A percentile compares a stretch with the other conserved stretches of the same genome.
Evolutionary conservation across 192 early-diverging fungal genomes (phyloP).

Genomic region (Coemansia sp.): DNA sequence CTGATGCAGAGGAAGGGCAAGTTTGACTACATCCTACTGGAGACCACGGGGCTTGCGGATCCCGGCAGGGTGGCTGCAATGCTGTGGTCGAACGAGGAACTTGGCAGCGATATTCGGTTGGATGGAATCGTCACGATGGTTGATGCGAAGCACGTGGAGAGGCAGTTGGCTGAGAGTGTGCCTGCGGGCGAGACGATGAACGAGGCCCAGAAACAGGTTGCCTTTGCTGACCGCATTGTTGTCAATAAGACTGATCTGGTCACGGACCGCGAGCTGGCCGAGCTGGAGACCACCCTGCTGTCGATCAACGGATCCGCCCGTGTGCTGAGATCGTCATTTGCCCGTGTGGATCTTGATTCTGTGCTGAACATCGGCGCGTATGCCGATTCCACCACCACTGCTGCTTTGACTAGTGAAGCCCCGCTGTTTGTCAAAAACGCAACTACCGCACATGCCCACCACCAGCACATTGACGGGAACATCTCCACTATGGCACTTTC

Average conservation of each 20-base stretch:
- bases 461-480: conserved; percentile 40
- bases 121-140: conserved; percentile 91
- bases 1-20: conserved; percentile 89
- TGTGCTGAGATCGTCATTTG: conserved; percentile 16
- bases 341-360: conserved; percentile 52
- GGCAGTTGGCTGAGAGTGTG: conserved; percentile 49
- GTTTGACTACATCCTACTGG: conserved; percentile 95
- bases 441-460: conserved; percentile 17
- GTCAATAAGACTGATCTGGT: conserved; percentile 88
- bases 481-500: conserved; percentile 64
- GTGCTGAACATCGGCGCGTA: conserved; percentile 60
- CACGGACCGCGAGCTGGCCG: conserved; percentile 32
- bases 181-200: conserved; percentile 67
- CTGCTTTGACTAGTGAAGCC: conserved; percentile 5
- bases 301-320: conserved; percentile 45
- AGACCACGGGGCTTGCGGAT: conserved; percentile 83
- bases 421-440: conserved; percentile 19
- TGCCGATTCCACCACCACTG: conserved; percentile 4
- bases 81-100: conserved; percentile 96
- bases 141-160: conserved; percentile 68
- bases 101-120: conserved; percentile 85
- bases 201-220: conserved; percentile 72
- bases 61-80: conserved; percentile 88
- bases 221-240: conserved; percentile 84
- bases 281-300: conserved; percentile 42